Base-by-base conservation (phyloP, 306 rosid species). In the Quillaja saponaria region DNA sequence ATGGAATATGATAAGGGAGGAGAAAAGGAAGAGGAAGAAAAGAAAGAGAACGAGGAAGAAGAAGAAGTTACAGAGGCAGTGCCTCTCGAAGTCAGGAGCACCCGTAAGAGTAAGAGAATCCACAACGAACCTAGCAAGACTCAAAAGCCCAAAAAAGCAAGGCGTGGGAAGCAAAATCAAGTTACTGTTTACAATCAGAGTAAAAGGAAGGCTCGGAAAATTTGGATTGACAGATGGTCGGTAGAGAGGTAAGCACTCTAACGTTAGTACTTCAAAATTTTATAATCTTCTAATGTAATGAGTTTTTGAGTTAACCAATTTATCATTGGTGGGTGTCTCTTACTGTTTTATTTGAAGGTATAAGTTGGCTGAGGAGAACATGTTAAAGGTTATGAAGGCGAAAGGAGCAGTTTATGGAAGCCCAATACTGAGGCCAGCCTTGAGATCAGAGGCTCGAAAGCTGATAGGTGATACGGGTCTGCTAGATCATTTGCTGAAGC, bases 401-500 rank as follows among this genome's bases (percentile, higher is more conserved):
- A 80, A 81, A 76, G 77, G 71, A 56, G 95, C 90, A 4, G 81
- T 67, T 19, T 61, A 46, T 71, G 95, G 84, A 60, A 89, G 77
- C 35, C 87, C 95, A 61, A 82, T 92, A 44, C 63, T 81, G 35
- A 83, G 99, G 74, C 86, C 83, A 44, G 79, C 81, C 9, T 73
- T 92, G 64, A 86, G 99, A 71, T 37, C 68, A 7, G 99, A 88
- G 66, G 96, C 99, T 13, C 58, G 96, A 50, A 89, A 80, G 78
- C 56, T 82, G 48, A 89, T 92, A 42, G 95, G 99, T 6, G 99
- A 92, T 45, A 92, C 99, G 0, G 99, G 99, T 39, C 45, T 92
- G 61, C 80, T 92, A 0, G 99, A 89, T 71, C 99, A 92, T 76
- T 75, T 92, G 76, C 79, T 92, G 28, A 92, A 89, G 79, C 95